Base-by-base conservation (phyloP, 2,329 filamentous ascomycete species). In the Sporothrix humicola region DNA sequence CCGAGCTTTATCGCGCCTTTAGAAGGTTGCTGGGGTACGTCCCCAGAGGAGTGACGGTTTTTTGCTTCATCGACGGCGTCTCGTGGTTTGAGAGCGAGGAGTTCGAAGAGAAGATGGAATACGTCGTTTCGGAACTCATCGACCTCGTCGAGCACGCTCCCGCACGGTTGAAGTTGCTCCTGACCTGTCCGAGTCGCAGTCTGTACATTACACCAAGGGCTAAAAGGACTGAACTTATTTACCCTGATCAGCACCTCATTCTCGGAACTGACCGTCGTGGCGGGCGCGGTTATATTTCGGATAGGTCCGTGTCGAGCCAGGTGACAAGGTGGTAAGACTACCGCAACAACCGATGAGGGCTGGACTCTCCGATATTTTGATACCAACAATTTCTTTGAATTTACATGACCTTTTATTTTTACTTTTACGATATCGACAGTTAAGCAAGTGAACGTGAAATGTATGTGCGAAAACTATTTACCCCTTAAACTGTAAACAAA, bases 131-230 rank as follows among this genome's bases (percentile, higher is more conserved):
- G 1, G 23, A 54, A 9, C n/a, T 73, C 15, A 23, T 58, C n/a
- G 3, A n/a, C 20, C 6, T 65, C 1, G 48, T 73, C 3, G 2
- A 20, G 2, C 12, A 9, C 10, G 23, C 63, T n/a, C 12, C 13
- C 12, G 37, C 37, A n/a, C 37, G 13, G 1, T 6, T 73, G n/a
- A 73, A 73, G 10, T 10, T 73, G 15, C 10, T 73, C 1, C 10
- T 56, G 6, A 73, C 72, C 2, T 71, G 72, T 31, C 66, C 72
- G n/a, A 71, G 65, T 23, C 68, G 50, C 1, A 71, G 65, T 15
- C n/a, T 52, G 9, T 71, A 13, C n/a, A 58, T 73, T 0, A 50
- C 23, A 26, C 23, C 23, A 26, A 26, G 23, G 23, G 23, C 23
- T 26, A 26, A 26, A 26, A 26, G 23, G 23, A 26, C 23, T 26